Conservation (phyloP, 2,329 filamentous ascomycete species). For the Chalaropsis ovoidea region DNA sequence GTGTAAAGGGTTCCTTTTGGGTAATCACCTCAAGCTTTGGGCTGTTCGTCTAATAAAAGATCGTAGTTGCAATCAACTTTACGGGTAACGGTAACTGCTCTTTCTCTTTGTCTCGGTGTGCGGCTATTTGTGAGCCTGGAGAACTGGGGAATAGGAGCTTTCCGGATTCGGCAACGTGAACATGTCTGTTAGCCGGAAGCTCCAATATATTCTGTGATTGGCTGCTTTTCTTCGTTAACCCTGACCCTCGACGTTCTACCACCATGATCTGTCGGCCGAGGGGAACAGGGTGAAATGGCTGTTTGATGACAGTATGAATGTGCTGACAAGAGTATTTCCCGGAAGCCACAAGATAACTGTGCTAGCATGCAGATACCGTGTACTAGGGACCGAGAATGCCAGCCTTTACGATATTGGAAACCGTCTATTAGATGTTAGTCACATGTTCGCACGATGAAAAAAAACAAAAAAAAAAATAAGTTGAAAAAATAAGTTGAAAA, state of each 20-base stretch:
- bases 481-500: too few relatives aligned
- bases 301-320: background rate
- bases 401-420: too few relatives aligned
- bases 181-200: slow-evolving; percentile 23
- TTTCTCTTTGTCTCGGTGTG: background rate
- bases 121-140: background rate
- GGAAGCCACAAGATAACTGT: background rate
- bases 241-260: background rate
- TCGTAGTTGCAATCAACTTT: too few relatives aligned
- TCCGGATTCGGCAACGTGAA: slow-evolving; percentile 21
- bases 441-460: too few relatives aligned
- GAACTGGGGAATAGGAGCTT: slow-evolving; percentile 18
- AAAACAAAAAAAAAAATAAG: too few relatives aligned
- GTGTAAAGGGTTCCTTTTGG: too few relatives aligned
- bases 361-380: too few relatives aligned
- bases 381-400: too few relatives aligned
- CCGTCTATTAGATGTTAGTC: too few relatives aligned
- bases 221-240: background rate
- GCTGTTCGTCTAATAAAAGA: too few relatives aligned
- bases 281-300: slow-evolving; percentile 2
- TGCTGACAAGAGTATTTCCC: slow-evolving; percentile 21
- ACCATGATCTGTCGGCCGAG: slow-evolving; percentile 8
- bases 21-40: too few relatives aligned
- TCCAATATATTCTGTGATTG: slow-evolving; percentile 17
- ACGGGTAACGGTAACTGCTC: background rate